phyloP scores from a whole-genome alignment of 805 yeast species.

The Ogataea siamensis region DNA sequence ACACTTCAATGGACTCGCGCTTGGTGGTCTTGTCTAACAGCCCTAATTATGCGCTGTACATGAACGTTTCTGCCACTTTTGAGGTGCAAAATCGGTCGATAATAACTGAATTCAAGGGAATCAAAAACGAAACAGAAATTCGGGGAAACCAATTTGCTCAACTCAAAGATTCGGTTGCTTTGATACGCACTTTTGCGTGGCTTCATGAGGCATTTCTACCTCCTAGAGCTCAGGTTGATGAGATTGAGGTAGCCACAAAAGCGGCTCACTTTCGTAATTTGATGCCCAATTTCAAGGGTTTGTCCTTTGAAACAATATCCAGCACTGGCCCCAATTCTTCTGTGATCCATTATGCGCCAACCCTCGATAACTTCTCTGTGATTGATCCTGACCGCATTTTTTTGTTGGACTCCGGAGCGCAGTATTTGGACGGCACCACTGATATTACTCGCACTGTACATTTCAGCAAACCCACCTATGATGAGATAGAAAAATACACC shows the following conservation, averaged over 20 bases:
- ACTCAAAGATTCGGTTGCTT: slow-evolving; percentile 76
- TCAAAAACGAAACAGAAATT: slow-evolving; percentile 73
- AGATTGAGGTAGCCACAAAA: slow-evolving; percentile 55
- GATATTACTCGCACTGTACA: slow-evolving; percentile 90
- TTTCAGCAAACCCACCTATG: slow-evolving; percentile 54
- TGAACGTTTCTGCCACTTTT: slow-evolving; percentile 26
- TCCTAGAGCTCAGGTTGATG: slow-evolving; percentile 43
- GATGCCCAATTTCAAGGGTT: slow-evolving; percentile 53
- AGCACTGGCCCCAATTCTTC: slow-evolving; percentile 77
- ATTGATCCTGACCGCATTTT: slow-evolving; percentile 70
- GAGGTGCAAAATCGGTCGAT: slow-evolving; percentile 27
- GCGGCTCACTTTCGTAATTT: slow-evolving; percentile 46
- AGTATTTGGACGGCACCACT: slow-evolving; percentile 90
- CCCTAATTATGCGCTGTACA: slow-evolving; percentile 31
- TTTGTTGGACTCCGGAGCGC: slow-evolving; percentile 88
- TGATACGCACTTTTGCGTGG: slow-evolving; percentile 80
- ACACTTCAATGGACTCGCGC: not conserved
- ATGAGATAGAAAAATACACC: slow-evolving; percentile 69
- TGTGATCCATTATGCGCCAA: slow-evolving; percentile 73
- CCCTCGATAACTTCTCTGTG: slow-evolving; percentile 50
- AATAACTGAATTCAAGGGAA: slow-evolving; percentile 63
- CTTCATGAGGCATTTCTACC: slow-evolving; percentile 50
- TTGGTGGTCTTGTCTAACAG: slow-evolving; percentile 25
- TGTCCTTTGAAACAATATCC: slow-evolving; percentile 75
- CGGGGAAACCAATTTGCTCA: slow-evolving; percentile 75